Base-by-base conservation (phyloP, 495 filamentous ascomycete genomes). In the Tuber magnatum region DNA sequence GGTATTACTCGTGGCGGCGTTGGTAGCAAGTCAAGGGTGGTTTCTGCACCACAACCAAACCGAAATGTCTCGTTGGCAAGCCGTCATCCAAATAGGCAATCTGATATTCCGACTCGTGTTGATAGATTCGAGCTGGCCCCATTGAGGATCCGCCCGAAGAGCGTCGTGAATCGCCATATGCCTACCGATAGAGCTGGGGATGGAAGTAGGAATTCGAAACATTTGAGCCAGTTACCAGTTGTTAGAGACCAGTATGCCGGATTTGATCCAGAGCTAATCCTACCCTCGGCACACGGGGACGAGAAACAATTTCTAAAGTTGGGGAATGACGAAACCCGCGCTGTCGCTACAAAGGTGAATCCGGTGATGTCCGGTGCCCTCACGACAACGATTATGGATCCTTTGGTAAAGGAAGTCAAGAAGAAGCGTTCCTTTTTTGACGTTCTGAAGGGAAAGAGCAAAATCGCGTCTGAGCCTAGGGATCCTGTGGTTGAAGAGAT, bases 381-480 rank as follows among this genome's bases (percentile, higher is more conserved):
- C 14, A 4, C 28, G 16, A 35, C 56, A 0, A 3, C 16, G 28
- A 4, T 32, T 35, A 7, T 20, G 56, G 28, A 65, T 7, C 28
- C 56, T 35, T 20, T 8, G 56, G 32, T 8, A 28, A 71, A 71
- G 42, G 76, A 70, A 32, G 68, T 78, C 16, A 79, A 73, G 41
- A 79, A 79, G 73, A 79, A 79, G 28, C 76, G 76, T 20, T 79
- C 77, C 32, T 73, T 79, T 18, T 61, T 79, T 43, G 76, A 75
- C 28, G 78, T 79, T 48, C 28, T 79, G 28, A 73, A 72, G 35
- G 76, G 76, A 24, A 79, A 68, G 48, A 79, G 72, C 40, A 44
- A 28, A 44, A 35, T 35, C 20, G 43, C 20, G 12, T 3, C 56
- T 44, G 70, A 24, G 3, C 39, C 70, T 18, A 70, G 44, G 9